phyloP scores from a whole-genome alignment of 257 asterid genomes.

The Gentiana dahurica region DNA sequence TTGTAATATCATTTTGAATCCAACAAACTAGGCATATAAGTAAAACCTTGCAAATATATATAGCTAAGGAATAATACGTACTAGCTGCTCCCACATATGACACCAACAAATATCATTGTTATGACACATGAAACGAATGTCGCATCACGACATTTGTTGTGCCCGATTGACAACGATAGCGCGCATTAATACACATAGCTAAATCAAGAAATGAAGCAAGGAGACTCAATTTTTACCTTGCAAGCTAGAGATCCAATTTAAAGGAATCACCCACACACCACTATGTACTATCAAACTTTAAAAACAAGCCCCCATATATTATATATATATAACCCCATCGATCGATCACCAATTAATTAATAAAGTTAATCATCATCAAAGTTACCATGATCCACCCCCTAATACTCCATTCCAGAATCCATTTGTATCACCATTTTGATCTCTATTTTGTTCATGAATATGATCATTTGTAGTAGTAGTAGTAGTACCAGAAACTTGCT shows the following conservation, averaged over 20 bases:
- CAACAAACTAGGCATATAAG: too few species aligned
- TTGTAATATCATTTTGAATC: too few species aligned
- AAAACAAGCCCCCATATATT: not conserved
- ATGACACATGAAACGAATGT: too few species aligned
- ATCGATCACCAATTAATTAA: too few species aligned
- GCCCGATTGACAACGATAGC: too few species aligned
- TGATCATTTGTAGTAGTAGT: conserved; percentile 16
- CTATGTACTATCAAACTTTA: conserved; percentile 11
- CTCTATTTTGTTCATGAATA: conserved; percentile 18
- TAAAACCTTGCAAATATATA: too few species aligned
- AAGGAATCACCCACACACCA: conserved; percentile 30
- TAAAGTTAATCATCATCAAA: not conserved
- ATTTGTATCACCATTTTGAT: conserved; percentile 31
- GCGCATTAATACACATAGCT: too few species aligned
- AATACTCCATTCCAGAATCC: conserved; percentile 73
- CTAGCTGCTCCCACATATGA: too few species aligned
- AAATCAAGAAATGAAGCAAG: not conserved
- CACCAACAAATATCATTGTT: too few species aligned
- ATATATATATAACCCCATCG: too few species aligned
- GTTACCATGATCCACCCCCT: conserved; percentile 82
- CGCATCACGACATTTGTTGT: too few species aligned
- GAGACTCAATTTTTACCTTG: conserved; percentile 19
- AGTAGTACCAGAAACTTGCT: conserved; percentile 24
- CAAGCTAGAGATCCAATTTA: conserved; percentile 16
- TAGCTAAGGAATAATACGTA: too few species aligned